These are phyloP conservation scores for Dalechampia spathulata DNA, from an alignment of 441 rosid species.

Conservation along the genomic window DNA sequence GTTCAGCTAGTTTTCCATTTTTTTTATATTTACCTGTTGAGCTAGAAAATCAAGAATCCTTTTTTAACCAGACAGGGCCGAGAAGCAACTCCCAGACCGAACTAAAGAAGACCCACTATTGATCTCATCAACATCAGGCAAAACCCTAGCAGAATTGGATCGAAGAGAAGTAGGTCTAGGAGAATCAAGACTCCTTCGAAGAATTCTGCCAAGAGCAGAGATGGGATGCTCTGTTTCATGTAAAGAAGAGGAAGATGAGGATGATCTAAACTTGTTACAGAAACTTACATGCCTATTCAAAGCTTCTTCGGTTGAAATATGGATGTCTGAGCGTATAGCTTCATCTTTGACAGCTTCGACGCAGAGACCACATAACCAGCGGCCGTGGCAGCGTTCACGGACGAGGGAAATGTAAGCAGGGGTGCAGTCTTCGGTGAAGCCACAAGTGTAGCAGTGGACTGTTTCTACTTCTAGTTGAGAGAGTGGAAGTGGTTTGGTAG, in stretches of 20 bases:
- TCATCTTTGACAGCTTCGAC: conserved; percentile 50
- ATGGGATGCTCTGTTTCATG: conserved; percentile 36
- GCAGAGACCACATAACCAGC: conserved; percentile 55
- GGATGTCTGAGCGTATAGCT: conserved; percentile 21
- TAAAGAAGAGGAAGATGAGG: conserved; percentile 14
- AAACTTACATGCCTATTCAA: conserved; percentile 36
- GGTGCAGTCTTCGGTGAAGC: conserved; percentile 50
- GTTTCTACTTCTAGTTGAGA: conserved; percentile 30
- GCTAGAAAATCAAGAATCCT: not conserved
- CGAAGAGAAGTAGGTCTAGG: conserved; percentile 28
- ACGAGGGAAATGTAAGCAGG: conserved; percentile 31
- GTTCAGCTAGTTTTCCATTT: conserved; percentile 1
- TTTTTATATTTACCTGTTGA: not conserved
- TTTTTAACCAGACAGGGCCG: conserved; percentile 42
- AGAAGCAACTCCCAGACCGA: conserved; percentile 61
- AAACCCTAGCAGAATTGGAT: conserved; percentile 32
- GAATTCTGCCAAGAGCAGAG: conserved; percentile 32
- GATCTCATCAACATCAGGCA: conserved; percentile 35
- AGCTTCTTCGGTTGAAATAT: conserved; percentile 37
- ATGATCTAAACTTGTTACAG: conserved; percentile 28
- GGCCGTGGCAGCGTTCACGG: conserved; percentile 32
- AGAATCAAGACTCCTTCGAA: conserved; percentile 36
- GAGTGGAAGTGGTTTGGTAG: too few relatives aligned
- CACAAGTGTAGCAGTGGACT: conserved; percentile 48
- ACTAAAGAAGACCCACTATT: conserved; percentile 24